These are phyloP conservation scores for Priceomyces melissophilus DNA, from an alignment of 805 yeast species.

Conservation along the genomic window DNA sequence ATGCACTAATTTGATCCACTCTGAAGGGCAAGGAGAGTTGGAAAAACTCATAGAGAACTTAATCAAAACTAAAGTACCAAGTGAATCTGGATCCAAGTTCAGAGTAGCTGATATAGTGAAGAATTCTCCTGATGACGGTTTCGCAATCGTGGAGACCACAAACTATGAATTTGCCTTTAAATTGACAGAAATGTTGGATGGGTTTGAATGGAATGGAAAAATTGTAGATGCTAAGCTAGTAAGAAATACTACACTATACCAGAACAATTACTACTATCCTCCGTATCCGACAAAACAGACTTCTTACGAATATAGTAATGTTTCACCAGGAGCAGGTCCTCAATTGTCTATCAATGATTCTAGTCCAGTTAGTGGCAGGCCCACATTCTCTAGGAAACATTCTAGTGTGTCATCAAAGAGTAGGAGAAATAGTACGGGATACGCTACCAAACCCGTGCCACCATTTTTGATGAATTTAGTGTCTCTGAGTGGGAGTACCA, in stretches of 20 bases:
- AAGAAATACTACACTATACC: neutral
- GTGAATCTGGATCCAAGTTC: conserved; percentile 1
- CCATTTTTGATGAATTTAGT: conserved; percentile 27
- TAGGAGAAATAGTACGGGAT: conserved; percentile 7
- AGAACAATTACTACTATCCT: conserved; percentile 3
- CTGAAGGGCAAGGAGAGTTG: conserved; percentile 9
- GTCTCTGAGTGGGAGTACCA: neutral
- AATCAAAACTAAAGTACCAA: conserved; percentile 10
- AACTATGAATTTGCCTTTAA: conserved; percentile 2
- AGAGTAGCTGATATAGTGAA: conserved; percentile 7
- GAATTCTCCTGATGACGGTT: conserved; percentile 3
- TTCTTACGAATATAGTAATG: conserved; percentile 5
- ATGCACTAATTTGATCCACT: conserved; percentile 13
- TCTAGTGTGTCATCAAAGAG: conserved; percentile 11
- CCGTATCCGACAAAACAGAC: conserved; percentile 1
- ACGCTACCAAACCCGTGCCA: conserved; percentile 17
- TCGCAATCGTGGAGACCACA: conserved; percentile 6
- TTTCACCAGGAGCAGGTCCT: neutral
- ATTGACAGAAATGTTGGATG: conserved; percentile 17
- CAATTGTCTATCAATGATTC: conserved; percentile 3
- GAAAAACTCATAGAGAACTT: conserved; percentile 15
- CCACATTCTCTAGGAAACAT: conserved; percentile 7
- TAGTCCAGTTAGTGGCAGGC: conserved; percentile 9
- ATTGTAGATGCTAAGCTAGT: conserved; percentile 14
- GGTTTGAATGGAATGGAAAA: conserved; percentile 21